These are phyloP conservation scores for Fonsecaea erecta DNA, from an alignment of 2,329 filamentous ascomycete genomes.

Conservation along the genomic window DNA sequence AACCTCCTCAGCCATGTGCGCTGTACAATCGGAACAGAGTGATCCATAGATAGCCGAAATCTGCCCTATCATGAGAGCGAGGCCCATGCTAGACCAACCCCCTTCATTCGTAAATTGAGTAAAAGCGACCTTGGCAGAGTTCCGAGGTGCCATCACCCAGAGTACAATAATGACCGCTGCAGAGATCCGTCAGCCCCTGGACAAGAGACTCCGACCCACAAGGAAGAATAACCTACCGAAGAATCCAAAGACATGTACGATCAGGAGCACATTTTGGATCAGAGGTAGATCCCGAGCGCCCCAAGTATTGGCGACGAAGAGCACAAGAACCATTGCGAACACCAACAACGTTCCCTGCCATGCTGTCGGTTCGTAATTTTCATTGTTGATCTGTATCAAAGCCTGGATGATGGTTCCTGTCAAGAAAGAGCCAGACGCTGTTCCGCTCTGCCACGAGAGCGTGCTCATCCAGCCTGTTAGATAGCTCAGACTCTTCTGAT, in stretches of 20 bases:
- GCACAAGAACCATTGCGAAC: constrained; percentile 51
- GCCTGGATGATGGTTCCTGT: constrained; percentile 56
- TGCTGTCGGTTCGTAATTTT: constrained; percentile 47
- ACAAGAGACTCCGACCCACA: neutral
- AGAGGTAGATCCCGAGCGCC: constrained; percentile 43
- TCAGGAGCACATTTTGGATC: constrained; percentile 46
- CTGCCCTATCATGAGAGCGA: constrained; percentile 46
- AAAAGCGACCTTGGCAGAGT: constrained; percentile 42
- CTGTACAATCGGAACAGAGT: constrained; percentile 41
- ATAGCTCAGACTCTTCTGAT: constrained; percentile 60
- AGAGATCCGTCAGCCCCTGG: neutral
- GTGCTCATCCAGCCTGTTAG: constrained; percentile 57
- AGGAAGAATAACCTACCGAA: constrained; percentile 26
- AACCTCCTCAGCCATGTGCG: constrained; percentile 54
- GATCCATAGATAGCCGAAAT: constrained; percentile 43
- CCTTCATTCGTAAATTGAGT: constrained; percentile 46
- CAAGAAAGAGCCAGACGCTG: constrained; percentile 54
- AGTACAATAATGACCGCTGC: constrained; percentile 40
- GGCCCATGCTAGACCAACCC: constrained; percentile 45
- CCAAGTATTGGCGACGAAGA: constrained; percentile 50
- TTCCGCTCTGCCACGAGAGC: constrained; percentile 57
- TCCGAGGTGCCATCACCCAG: constrained; percentile 43
- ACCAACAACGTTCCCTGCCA: constrained; percentile 58
- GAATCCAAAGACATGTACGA: constrained; percentile 47
- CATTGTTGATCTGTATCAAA: constrained; percentile 49